Conservation (phyloP, 2,329 filamentous ascomycete genomes). For the Cytospora schulzeri region DNA sequence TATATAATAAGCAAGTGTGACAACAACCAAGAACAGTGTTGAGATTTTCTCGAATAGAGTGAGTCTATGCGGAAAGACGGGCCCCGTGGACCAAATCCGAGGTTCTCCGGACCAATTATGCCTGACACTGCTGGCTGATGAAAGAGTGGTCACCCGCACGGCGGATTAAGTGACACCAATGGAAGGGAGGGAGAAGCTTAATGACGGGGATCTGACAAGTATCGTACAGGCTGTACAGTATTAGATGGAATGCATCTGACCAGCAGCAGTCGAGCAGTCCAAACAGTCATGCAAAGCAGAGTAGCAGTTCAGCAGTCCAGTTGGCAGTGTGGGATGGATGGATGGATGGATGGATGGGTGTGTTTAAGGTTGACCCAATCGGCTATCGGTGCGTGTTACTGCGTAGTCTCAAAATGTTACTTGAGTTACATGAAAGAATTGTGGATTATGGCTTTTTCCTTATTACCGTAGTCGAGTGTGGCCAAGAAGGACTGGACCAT, state of each 20-base stretch:
- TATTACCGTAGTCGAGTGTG: not conserved
- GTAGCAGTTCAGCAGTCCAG: not conserved
- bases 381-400: not conserved
- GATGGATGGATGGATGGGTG: not conserved
- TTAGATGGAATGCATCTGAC: not conserved
- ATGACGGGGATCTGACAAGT: not conserved
- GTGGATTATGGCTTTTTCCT: not conserved
- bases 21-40: constrained; percentile 4
- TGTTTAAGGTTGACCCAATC: not conserved
- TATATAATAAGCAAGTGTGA: constrained; percentile 4
- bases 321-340: not conserved
- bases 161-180: not conserved
- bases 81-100: constrained; percentile 17
- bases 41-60: not conserved
- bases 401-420: not conserved
- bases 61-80: constrained; percentile 8
- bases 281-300: too few relatives aligned
- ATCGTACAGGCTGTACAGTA: not conserved
- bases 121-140: not conserved
- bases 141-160: not conserved
- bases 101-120: constrained; percentile 16
- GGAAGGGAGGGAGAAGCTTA: not conserved
- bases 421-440: not conserved
- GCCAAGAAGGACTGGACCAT: not conserved
- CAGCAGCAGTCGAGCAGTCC: too few relatives aligned